Conservation (phyloP, 192 early-diverging fungal species). For the Coemansia sp. region DNA sequence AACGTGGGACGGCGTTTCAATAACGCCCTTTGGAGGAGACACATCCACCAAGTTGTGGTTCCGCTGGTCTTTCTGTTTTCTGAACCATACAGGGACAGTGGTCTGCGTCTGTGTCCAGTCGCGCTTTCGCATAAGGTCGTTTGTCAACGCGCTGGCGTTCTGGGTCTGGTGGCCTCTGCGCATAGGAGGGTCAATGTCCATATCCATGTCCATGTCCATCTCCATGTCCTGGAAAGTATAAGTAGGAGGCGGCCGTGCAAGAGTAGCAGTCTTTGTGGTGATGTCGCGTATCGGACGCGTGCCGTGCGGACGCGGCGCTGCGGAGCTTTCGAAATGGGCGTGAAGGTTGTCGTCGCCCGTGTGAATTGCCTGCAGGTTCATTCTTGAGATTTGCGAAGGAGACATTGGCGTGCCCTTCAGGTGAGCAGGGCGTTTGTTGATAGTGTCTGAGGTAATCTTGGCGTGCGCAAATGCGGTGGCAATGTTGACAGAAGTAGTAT, state of each 20-base stretch:
- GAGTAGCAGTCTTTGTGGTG: slow-evolving; percentile 18
- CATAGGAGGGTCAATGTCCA: slow-evolving; percentile 28
- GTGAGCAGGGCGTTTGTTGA: slow-evolving; percentile 40
- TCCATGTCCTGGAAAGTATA: slow-evolving; percentile 27
- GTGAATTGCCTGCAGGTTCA: slow-evolving; percentile 35
- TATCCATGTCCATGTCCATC: slow-evolving; percentile 44
- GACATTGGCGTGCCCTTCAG: slow-evolving; percentile 53
- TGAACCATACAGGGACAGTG: slow-evolving; percentile 26
- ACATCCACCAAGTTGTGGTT: slow-evolving; percentile 17
- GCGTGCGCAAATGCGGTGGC: slow-evolving; percentile 58
- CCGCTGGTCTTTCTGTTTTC: slow-evolving; percentile 20
- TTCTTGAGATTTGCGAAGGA: slow-evolving; percentile 46
- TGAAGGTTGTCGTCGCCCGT: slow-evolving; percentile 28
- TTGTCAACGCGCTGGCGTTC: slow-evolving; percentile 10
- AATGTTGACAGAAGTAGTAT: slow-evolving; percentile 57
- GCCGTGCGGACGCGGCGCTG: slow-evolving; percentile 28
- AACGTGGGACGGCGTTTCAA: slow-evolving; percentile 29
- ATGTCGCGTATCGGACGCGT: slow-evolving; percentile 39
- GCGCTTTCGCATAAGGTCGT: slow-evolving; percentile 35
- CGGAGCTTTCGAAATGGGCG: slow-evolving; percentile 31
- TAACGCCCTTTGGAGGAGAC: slow-evolving; percentile 30
- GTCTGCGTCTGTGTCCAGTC: slow-evolving; percentile 22
- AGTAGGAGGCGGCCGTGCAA: neutral
- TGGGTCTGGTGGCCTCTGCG: slow-evolving; percentile 9
- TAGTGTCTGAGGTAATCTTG: slow-evolving; percentile 49